These are phyloP conservation scores for Ceratocystis eucalypticola DNA, from an alignment of 2,329 filamentous ascomycete genomes.

Conservation along the genomic window DNA sequence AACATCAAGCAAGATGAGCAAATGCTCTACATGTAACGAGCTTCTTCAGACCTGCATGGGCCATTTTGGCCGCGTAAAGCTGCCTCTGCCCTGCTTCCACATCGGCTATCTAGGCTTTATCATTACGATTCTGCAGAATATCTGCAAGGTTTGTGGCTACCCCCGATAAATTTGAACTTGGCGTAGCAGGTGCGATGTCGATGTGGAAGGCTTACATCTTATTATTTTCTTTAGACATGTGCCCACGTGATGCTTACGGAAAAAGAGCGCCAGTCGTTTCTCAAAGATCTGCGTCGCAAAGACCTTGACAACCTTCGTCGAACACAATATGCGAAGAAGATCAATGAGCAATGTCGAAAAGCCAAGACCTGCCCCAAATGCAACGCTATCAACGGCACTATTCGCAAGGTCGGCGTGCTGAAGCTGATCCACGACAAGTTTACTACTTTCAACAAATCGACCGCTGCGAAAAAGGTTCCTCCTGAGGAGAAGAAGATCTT, in stretches of 20 bases:
- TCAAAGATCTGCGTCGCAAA: constrained; percentile 68
- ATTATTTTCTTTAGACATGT: constrained; percentile 44
- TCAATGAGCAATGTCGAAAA: constrained; percentile 83
- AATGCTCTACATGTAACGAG: constrained; percentile 72
- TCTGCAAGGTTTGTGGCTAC: constrained; percentile 57
- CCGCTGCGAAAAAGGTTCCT: constrained; percentile 67
- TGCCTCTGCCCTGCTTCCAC: constrained; percentile 86
- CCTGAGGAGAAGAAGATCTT: constrained; percentile 74
- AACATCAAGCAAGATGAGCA: constrained; percentile 69
- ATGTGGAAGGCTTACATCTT: neutral
- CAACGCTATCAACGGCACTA: constrained; percentile 70
- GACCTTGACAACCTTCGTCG: constrained; percentile 77
- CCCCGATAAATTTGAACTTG: no score
- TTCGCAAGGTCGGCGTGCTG: constrained; percentile 81
- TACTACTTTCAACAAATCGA: constrained; percentile 74
- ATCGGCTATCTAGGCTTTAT: constrained; percentile 92
- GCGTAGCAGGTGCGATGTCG: no score
- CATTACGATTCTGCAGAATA: constrained; percentile 80
- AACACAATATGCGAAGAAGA: constrained; percentile 70
- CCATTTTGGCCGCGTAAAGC: constrained; percentile 85
- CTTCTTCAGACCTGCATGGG: constrained; percentile 75
- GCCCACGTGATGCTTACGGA: constrained; percentile 72
- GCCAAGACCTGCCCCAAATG: constrained; percentile 71
- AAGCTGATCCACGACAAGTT: constrained; percentile 95
- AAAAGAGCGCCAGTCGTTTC: constrained; percentile 57